phyloP scores from a whole-genome alignment of 495 filamentous ascomycete genomes.

The Ramalina intermedia region DNA sequence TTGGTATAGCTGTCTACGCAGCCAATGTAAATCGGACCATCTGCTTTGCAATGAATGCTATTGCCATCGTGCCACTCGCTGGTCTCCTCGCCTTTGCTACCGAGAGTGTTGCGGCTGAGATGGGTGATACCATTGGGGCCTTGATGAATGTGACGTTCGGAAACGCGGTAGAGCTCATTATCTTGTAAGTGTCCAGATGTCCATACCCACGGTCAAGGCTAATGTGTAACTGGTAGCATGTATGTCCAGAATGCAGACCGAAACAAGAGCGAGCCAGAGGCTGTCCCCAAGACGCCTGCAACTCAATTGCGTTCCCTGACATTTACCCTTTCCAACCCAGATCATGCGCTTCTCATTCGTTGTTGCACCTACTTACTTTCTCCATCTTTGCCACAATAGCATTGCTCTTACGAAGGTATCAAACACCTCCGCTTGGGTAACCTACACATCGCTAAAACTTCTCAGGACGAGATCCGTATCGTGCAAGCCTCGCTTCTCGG shows the following conservation, averaged over 20 bases:
- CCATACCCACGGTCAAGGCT: slow-evolving; percentile 3
- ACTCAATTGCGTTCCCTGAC: slow-evolving; percentile 25
- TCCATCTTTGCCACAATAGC: slow-evolving; percentile 24
- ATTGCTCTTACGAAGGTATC: slow-evolving; percentile 39
- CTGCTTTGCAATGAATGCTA: slow-evolving; percentile 66
- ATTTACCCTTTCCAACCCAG: slow-evolving; percentile 14
- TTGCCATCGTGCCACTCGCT: slow-evolving; percentile 73
- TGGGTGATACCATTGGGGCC: slow-evolving; percentile 71
- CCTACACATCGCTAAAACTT: slow-evolving; percentile 14
- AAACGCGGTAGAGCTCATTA: slow-evolving; percentile 81
- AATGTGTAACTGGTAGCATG: slow-evolving; percentile 20
- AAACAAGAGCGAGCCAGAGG: slow-evolving; percentile 28
- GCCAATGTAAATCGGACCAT: slow-evolving; percentile 29
- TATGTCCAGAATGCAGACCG: slow-evolving; percentile 24
- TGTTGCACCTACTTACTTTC: slow-evolving; percentile 22
- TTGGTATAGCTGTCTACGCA: slow-evolving; percentile 47
- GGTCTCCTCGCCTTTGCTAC: slow-evolving; percentile 68
- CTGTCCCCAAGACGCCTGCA: slow-evolving; percentile 25
- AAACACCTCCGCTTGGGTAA: slow-evolving; percentile 5
- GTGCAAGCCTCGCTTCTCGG: slow-evolving; percentile 81
- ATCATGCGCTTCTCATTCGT: slow-evolving; percentile 3
- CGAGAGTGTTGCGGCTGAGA: slow-evolving; percentile 60
- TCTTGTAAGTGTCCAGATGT: slow-evolving; percentile 40
- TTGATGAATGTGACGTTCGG: slow-evolving; percentile 80
- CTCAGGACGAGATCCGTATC: slow-evolving; percentile 68